Percentiles rank a stretch among this genome's conserved stretches.
Conservation (phyloP, 1,284 basidiomycete species). For the Cryptococcus sp. region DNA sequence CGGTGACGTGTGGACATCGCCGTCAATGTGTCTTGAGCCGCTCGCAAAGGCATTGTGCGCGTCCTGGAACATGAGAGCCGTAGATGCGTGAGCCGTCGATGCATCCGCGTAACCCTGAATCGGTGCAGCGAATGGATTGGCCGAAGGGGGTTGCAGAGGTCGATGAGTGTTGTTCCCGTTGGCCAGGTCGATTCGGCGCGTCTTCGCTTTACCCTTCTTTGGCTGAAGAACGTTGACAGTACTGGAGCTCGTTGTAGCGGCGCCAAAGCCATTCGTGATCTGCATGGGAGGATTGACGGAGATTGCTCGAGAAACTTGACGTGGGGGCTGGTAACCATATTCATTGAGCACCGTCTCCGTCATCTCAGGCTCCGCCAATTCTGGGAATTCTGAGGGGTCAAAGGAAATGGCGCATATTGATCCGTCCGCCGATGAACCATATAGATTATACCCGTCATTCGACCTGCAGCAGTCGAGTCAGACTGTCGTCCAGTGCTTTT, state of each 20-base stretch:
- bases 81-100: conserved; percentile 27
- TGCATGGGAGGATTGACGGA: conserved; percentile 5
- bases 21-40: conserved; percentile 6
- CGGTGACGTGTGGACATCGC: conserved; percentile 10
- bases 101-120: conserved; percentile 37
- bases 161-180: conserved; percentile 7
- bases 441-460: conserved; percentile 85
- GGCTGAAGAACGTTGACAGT: conserved; percentile 35
- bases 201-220: conserved; percentile 26
- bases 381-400: conserved; percentile 74
- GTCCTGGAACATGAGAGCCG: conserved; percentile 40
- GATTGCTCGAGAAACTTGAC: conserved; percentile 10
- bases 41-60: conserved; percentile 30
- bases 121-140: conserved; percentile 20
- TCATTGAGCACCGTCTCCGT: conserved; percentile 76
- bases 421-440: conserved; percentile 94
- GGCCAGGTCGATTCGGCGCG: conserved; percentile 14
- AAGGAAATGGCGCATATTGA: conserved; percentile 87
- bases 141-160: conserved; percentile 7
- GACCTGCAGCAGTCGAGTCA: conserved; percentile 62
- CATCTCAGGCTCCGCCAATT: conserved; percentile 71
- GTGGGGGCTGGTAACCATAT: conserved; percentile 63
- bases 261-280: conserved; percentile 18
- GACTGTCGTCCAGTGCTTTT: conserved; percentile 1
- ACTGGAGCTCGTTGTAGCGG: conserved; percentile 13